These are phyloP conservation scores for Candida adriatica DNA, from an alignment of 805 yeast species.

Conservation along the genomic window DNA sequence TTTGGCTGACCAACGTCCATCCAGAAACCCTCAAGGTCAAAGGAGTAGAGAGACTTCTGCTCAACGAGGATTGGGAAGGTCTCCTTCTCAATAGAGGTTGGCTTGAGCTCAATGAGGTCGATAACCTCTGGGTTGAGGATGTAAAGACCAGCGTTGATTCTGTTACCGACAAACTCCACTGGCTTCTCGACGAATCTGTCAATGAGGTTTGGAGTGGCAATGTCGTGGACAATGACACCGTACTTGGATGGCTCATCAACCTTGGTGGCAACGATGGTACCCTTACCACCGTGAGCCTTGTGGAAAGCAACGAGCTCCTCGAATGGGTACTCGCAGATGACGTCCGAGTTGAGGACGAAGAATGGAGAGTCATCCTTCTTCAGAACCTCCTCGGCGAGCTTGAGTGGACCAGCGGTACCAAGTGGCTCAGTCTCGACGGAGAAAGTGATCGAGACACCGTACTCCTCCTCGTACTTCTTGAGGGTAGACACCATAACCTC, in stretches of 20 bases:
- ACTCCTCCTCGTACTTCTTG: slow-evolving; percentile 88
- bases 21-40: slow-evolving; percentile 99
- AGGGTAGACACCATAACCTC: slow-evolving; percentile 97
- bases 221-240: slow-evolving; percentile 98
- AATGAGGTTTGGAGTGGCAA: slow-evolving; percentile 89
- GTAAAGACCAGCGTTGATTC: slow-evolving; percentile 99
- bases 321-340: slow-evolving; percentile 98
- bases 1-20: slow-evolving; percentile 99
- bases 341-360: slow-evolving; percentile 96
- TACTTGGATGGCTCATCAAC: slow-evolving; percentile 99
- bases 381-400: slow-evolving; percentile 89
- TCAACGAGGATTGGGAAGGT: slow-evolving; percentile 96
- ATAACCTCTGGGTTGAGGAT: slow-evolving; percentile 96
- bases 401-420: slow-evolving; percentile 99
- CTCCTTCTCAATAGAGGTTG: slow-evolving; percentile 99
- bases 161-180: slow-evolving; percentile 98
- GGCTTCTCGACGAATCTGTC: slow-evolving; percentile 99
- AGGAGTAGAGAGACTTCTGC: slow-evolving; percentile 82
- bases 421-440: slow-evolving; percentile 99
- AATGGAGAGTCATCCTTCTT: slow-evolving; percentile 94
- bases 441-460: slow-evolving; percentile 92
- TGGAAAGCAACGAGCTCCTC: slow-evolving; percentile 89
- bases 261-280: slow-evolving; percentile 98
- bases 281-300: slow-evolving; percentile 92
- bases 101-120: slow-evolving; percentile 94